Evolutionary conservation across 202 grass and related monocot genomes (phyloP).

Genomic region (Bolboschoenoplectus hybrid): DNA sequence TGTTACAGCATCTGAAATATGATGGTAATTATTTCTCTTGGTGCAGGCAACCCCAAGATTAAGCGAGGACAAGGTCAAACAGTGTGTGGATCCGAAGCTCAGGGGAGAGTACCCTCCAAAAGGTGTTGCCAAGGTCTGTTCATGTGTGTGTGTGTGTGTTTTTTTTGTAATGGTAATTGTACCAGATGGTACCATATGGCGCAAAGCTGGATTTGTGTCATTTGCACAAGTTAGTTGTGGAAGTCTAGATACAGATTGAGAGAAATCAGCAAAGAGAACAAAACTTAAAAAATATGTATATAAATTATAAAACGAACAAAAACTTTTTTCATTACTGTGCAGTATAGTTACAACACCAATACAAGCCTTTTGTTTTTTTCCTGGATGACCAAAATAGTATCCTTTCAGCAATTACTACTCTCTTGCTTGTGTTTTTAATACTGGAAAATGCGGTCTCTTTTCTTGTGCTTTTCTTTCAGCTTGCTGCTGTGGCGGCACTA

Average conservation of each 20-base stretch:
- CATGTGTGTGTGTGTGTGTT: background rate
- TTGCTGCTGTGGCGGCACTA: conserved; percentile 78
- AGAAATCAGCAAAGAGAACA: background rate
- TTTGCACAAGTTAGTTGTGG: background rate
- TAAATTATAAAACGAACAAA: too few species aligned
- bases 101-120: conserved; percentile 86
- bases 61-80: conserved; percentile 80
- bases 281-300: background rate
- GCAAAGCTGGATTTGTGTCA: background rate
- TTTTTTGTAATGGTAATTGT: conserved; percentile 16
- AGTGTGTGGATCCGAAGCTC: conserved; percentile 85
- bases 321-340: background rate
- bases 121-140: conserved; percentile 73
- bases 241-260: background rate
- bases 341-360: background rate
- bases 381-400: background rate
- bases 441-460: conserved; percentile 10
- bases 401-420: background rate
- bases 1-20: conserved; percentile 14
- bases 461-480: conserved; percentile 47
- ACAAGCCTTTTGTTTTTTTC: background rate
- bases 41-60: conserved; percentile 76
- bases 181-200: background rate
- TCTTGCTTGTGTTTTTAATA: background rate
- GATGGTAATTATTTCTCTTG: conserved; percentile 23